Evolutionary conservation across 805 yeast species (phyloP).

Genomic region (Candida wancherniae): DNA sequence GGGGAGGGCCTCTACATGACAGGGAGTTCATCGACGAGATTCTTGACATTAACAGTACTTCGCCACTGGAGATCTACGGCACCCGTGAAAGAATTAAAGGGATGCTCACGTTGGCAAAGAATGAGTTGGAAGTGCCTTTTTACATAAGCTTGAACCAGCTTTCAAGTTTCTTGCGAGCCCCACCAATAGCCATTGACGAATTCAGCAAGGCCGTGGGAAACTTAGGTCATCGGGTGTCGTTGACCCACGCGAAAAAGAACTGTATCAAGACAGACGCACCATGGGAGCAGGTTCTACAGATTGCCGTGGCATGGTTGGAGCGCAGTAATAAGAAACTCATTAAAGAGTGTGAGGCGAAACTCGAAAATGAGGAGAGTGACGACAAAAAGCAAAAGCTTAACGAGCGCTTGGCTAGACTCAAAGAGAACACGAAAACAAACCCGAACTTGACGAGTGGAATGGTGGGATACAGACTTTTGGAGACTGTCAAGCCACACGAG

Average conservation of each 20-base stretch:
- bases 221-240: constrained; percentile 73
- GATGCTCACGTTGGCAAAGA: constrained; percentile 79
- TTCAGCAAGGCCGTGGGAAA: constrained; percentile 80
- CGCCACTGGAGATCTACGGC: constrained; percentile 57
- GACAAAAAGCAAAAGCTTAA: constrained; percentile 11
- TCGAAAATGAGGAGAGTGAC: constrained; percentile 12
- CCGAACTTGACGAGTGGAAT: constrained; percentile 36
- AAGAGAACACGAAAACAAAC: constrained; percentile 30
- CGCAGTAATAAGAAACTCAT: constrained; percentile 27
- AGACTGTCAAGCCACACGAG: constrained; percentile 34
- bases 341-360: constrained; percentile 15
- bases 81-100: constrained; percentile 86
- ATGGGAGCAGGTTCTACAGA: constrained; percentile 70
- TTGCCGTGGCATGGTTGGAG: constrained; percentile 58
- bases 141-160: constrained; percentile 78
- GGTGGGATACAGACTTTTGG: constrained; percentile 55
- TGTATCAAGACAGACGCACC: constrained; percentile 89
- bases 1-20: constrained; percentile 79
- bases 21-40: constrained; percentile 60
- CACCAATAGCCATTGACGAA: constrained; percentile 73
- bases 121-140: constrained; percentile 67
- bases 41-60: constrained; percentile 47
- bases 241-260: constrained; percentile 85
- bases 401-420: constrained; percentile 20
- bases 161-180: constrained; percentile 70